Evolutionary conservation across 2,329 filamentous ascomycete species (phyloP).

Genomic region (Helotiales sp.): DNA sequence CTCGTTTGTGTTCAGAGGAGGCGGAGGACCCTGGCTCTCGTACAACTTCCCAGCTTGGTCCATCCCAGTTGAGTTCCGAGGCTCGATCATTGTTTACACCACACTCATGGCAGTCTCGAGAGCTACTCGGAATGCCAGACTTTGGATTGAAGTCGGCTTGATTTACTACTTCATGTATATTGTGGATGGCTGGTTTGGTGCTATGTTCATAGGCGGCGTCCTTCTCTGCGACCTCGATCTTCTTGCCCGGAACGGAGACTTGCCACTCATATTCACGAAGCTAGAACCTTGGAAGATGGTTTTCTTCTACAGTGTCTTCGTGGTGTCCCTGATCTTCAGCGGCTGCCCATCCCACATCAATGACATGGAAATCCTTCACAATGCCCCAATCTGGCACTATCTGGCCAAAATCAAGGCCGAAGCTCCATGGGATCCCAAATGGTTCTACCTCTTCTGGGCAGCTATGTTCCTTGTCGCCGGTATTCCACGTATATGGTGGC

Average conservation of each 20-base stretch:
- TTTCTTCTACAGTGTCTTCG: constrained; percentile 58
- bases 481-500: constrained; percentile 60
- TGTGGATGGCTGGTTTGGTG: constrained; percentile 65
- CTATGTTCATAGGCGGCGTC: constrained; percentile 65
- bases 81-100: constrained; percentile 68
- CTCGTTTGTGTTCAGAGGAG: constrained; percentile 66
- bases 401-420: constrained; percentile 63
- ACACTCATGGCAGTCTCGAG: constrained; percentile 58
- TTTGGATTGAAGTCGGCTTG: constrained; percentile 58
- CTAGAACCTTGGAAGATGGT: constrained; percentile 54
- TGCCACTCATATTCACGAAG: constrained; percentile 54
- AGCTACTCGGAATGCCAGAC: constrained; percentile 57
- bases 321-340: constrained; percentile 59
- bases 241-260: constrained; percentile 53
- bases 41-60: constrained; percentile 63
- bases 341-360: constrained; percentile 57
- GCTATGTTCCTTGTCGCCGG: constrained; percentile 60
- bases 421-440: constrained; percentile 68
- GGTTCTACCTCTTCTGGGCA: constrained; percentile 70
- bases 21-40: constrained; percentile 59
- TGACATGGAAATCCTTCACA: constrained; percentile 46
- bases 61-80: constrained; percentile 67
- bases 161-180: constrained; percentile 71
- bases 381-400: constrained; percentile 54
- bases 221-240: constrained; percentile 64